Base-by-base conservation (phyloP, 257 asterid species). In the Cinchona pubescens region DNA sequence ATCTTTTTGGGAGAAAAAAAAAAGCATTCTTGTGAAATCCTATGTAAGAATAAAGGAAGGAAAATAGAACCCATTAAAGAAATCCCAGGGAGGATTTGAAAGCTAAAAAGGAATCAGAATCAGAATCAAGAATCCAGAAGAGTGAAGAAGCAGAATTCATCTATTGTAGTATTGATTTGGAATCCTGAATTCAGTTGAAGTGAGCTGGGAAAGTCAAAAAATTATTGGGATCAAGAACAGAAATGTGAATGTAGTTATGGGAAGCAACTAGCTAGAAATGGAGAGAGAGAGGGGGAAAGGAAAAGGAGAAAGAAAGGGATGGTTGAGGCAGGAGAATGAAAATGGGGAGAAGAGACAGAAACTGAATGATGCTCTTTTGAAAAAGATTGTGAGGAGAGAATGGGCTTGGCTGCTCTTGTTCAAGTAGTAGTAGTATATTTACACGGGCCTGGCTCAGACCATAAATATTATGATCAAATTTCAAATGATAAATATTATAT, bases 361-460 rank as follows among this genome's bases (percentile, higher is more conserved):
- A 70, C 75, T 42, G 83, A 83, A 79, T 78, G 76, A 75, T 82
- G 74, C 73, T 64, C 68, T 69, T 61, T 59, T 75, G 75, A 60
- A 69, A 78, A 76, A 71, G 2, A 23, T 53, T 27, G 60, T 7
- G 60, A 74, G 13, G 37, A 23, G 73, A 38, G 30, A 78, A 67
- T 56, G 58, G 73, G 62, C 60, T 27, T 61, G 76, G 42, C 42
- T 77, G 63, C 3, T 58, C 27, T 11, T 25, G 63, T 58, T 27
- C n/a, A 18, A 49, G 45, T 11, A 42, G 45, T 7, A 5, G 6
- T 16, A 49, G n/a, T n/a, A n/a, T n/a, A n/a, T n/a, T n/a, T n/a
- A n/a, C n/a, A n/a, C n/a, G n/a, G n/a, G n/a, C n/a, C n/a, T n/a
- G n/a, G n/a, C n/a, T n/a, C n/a, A n/a, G n/a, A n/a, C n/a, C n/a